Evolutionary conservation across 2,329 filamentous ascomycete genomes (phyloP).

Genomic region (Karstenula rhodostoma): DNA sequence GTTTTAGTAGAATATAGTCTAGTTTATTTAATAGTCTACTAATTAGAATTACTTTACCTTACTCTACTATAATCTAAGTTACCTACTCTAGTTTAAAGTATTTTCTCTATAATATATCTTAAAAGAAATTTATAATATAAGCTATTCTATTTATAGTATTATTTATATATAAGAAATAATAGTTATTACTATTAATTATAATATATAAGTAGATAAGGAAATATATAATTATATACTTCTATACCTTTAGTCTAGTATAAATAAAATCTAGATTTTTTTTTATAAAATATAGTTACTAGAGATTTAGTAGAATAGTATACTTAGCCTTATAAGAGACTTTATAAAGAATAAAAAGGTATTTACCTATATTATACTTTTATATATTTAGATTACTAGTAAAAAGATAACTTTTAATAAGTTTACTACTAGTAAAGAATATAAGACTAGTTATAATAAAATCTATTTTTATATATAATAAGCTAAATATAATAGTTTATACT

Average conservation of each 20-base stretch:
- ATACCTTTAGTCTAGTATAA: constrained; percentile 1
- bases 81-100: too few species aligned
- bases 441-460: constrained; percentile 13
- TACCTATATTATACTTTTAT: constrained; percentile 14
- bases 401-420: constrained; percentile 14
- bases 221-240: neutral
- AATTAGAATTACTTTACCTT: too few species aligned
- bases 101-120: too few species aligned
- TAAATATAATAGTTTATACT: constrained; percentile 6
- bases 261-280: neutral
- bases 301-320: neutral
- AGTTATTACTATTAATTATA: too few species aligned
- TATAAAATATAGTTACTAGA: constrained; percentile 1
- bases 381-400: constrained; percentile 8
- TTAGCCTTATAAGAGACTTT: constrained; percentile 6
- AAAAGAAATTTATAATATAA: too few species aligned
- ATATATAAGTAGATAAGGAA: too few species aligned
- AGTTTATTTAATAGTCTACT: too few species aligned
- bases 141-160: too few species aligned
- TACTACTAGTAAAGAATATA: neutral
- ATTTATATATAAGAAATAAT: too few species aligned
- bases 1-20: too few species aligned
- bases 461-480: constrained; percentile 19
- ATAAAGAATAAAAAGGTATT: constrained; percentile 10
- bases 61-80: too few species aligned